Conservation (phyloP, 148 eudicot genomes). For the Rhododendron henanense region DNA sequence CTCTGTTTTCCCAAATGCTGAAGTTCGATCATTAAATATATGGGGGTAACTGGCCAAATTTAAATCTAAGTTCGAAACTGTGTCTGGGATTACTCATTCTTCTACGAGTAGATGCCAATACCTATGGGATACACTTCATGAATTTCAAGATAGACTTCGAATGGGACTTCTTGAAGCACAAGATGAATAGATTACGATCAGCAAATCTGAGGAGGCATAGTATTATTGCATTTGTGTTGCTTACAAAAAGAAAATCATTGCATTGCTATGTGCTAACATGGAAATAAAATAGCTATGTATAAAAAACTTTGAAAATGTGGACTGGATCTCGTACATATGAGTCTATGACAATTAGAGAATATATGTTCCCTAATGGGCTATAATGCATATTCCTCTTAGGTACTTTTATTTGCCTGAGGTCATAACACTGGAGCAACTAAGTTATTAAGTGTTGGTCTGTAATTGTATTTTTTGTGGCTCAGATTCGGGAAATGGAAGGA, state of each 20-base stretch:
- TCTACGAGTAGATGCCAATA: not conserved
- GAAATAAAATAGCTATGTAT: not conserved
- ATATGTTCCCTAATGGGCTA: not conserved
- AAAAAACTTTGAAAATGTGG: not conserved
- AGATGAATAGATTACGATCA: not conserved
- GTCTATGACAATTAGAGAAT: not conserved
- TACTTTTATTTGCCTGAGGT: not conserved
- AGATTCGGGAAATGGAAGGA: constrained; percentile 81
- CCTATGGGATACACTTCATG: not conserved
- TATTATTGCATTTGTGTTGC: not conserved
- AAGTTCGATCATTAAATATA: not conserved
- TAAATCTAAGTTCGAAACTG: not conserved
- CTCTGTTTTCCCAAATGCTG: constrained; percentile 4
- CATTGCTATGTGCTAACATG: not conserved
- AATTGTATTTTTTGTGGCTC: constrained; percentile 5
- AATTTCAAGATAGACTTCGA: not conserved
- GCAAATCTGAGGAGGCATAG: not conserved
- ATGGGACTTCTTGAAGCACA: not conserved
- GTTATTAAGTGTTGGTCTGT: not conserved
- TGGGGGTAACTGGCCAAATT: not conserved
- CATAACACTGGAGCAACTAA: not conserved
- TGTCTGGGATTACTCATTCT: not conserved
- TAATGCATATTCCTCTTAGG: not conserved
- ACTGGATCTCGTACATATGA: not conserved
- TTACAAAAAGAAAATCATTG: not conserved